A percentile compares a stretch with the other conserved stretches of the same genome.
Conservation (phyloP, 495 filamentous ascomycete genomes). For the Hypoxylon perforatum region DNA sequence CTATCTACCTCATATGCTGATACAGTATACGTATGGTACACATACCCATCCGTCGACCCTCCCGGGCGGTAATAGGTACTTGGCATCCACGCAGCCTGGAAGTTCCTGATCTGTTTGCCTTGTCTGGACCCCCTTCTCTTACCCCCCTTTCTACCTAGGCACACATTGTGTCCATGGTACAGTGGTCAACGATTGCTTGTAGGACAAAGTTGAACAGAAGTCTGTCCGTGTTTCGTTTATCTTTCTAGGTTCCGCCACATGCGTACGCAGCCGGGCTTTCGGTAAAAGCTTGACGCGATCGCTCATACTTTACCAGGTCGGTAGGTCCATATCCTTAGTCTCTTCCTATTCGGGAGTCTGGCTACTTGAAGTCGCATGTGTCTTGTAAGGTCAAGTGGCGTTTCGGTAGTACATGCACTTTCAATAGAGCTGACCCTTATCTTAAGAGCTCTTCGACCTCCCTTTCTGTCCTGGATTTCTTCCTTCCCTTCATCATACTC, state of each 20-base stretch:
- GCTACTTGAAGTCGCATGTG: conserved; percentile 13
- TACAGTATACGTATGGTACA: background rate
- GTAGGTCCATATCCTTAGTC: conserved; percentile 11
- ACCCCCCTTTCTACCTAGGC: conserved; percentile 6
- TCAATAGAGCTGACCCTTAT: conserved; percentile 21
- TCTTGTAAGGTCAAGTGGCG: conserved; percentile 26
- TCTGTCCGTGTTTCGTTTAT: conserved; percentile 11
- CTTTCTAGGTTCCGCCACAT: conserved; percentile 29
- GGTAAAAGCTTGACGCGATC: conserved; percentile 29
- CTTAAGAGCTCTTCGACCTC: conserved; percentile 2
- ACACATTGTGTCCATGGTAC: background rate
- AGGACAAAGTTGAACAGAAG: conserved; percentile 19
- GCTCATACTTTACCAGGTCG: conserved; percentile 19
- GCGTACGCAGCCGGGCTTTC: conserved; percentile 25
- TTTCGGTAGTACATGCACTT: background rate
- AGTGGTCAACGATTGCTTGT: conserved; percentile 15
- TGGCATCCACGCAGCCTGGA: conserved; percentile 2
- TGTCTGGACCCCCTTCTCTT: background rate
- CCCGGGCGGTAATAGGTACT: conserved; percentile 7
- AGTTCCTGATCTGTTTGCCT: too few species aligned
- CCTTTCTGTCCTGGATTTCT: conserved; percentile 12
- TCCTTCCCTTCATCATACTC: background rate
- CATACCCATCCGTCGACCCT: conserved; percentile 12
- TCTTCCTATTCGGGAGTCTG: conserved; percentile 9
- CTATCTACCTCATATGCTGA: too few species aligned